phyloP scores from a whole-genome alignment of 345 rosid species.

The Kernera saxatilis region DNA sequence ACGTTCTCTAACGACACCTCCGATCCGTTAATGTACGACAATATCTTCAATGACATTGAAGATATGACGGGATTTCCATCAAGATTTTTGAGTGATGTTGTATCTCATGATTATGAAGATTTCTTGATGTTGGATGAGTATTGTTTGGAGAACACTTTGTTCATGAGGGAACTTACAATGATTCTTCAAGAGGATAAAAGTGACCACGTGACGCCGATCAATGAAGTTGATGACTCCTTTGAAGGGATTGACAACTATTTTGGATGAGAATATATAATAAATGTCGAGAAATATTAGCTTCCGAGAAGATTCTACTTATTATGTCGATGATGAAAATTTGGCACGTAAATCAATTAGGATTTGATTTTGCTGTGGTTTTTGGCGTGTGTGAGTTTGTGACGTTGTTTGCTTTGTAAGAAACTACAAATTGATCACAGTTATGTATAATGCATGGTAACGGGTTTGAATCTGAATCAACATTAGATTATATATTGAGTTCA shows the following conservation, averaged over 20 bases:
- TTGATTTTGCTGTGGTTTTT: not conserved
- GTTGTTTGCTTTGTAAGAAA: not conserved
- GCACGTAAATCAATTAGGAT: slow-evolving; percentile 16
- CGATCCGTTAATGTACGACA: not conserved
- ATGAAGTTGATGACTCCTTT: slow-evolving; percentile 13
- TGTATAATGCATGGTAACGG: too few species aligned
- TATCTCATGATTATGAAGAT: slow-evolving; percentile 9
- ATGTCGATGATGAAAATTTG: slow-evolving; percentile 12
- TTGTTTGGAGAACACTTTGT: slow-evolving; percentile 13
- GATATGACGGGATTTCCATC: slow-evolving; percentile 20
- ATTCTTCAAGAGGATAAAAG: slow-evolving; percentile 15
- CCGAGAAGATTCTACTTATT: not conserved
- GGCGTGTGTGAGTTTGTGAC: not conserved
- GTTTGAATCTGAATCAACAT: not conserved
- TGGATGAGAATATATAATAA: not conserved
- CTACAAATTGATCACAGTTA: not conserved
- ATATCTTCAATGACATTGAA: slow-evolving; percentile 8
- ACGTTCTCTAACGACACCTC: not conserved
- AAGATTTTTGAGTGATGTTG: not conserved
- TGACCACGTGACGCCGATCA: not conserved
- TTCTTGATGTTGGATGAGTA: slow-evolving; percentile 20
- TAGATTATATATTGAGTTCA: not conserved
- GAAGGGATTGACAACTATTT: slow-evolving; percentile 13
- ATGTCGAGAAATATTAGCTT: not conserved
- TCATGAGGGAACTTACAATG: slow-evolving; percentile 23